phyloP scores from a whole-genome alignment of 2,329 filamentous ascomycete species.

The Penicillium sp. region DNA sequence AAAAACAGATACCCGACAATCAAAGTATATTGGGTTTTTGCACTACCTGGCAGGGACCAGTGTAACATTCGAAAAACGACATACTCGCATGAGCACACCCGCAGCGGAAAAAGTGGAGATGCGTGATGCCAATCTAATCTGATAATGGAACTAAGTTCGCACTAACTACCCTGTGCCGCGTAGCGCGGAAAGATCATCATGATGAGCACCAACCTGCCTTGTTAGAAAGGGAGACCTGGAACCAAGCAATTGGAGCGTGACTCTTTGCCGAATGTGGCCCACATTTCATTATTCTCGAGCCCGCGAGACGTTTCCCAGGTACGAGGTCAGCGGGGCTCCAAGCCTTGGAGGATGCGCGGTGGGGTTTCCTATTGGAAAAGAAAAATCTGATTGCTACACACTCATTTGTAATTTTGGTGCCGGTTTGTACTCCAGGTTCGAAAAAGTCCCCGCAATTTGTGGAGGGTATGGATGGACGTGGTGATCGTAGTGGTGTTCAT shows the following conservation, averaged over 20 bases:
- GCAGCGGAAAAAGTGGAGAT: neutral
- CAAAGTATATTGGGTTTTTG: neutral
- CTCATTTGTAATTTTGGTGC: too few species aligned
- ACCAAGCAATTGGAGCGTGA: neutral
- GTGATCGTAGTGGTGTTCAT: neutral
- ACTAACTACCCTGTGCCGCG: constrained; percentile 3
- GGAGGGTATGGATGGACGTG: neutral
- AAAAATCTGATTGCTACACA: neutral
- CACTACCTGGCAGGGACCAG: neutral
- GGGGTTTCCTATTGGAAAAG: neutral
- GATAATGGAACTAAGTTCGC: constrained; percentile 7
- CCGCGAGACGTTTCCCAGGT: neutral
- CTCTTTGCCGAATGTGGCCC: neutral
- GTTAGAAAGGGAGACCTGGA: neutral
- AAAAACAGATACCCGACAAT: neutral
- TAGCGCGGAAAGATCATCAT: neutral
- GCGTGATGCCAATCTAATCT: neutral
- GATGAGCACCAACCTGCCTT: neutral
- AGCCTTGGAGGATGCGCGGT: neutral
- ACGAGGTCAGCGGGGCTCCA: neutral
- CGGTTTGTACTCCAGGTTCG: neutral
- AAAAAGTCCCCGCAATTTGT: neutral
- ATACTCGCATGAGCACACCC: neutral
- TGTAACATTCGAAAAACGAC: neutral
- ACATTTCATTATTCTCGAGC: neutral